phyloP scores from a whole-genome alignment of 306 rosid species.

The Biancaea sappan region DNA sequence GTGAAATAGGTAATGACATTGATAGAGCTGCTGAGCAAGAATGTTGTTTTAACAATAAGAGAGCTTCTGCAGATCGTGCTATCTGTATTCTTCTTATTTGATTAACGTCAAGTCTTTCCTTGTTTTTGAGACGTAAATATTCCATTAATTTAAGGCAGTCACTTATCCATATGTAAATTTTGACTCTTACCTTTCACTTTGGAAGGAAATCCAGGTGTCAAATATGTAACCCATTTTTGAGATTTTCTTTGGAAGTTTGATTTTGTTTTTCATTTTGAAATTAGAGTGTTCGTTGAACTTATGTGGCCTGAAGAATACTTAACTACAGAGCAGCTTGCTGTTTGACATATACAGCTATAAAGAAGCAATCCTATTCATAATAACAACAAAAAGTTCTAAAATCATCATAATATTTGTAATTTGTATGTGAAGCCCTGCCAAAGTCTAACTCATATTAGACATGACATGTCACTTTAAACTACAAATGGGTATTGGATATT shows the following conservation, averaged over 20 bases:
- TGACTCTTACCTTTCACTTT: neutral
- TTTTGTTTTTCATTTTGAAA: neutral
- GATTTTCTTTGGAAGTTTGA: neutral
- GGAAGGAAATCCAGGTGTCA: neutral
- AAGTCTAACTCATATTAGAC: neutral
- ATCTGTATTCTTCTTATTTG: neutral
- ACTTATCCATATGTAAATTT: neutral
- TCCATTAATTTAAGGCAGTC: neutral
- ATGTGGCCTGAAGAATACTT: neutral
- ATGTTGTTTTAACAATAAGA: neutral
- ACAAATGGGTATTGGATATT: neutral
- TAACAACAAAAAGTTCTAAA: neutral
- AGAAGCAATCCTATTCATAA: neutral
- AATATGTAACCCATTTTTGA: neutral
- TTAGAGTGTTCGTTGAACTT: conserved; percentile 6
- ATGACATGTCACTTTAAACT: neutral
- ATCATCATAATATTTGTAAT: neutral
- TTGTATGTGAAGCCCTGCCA: neutral
- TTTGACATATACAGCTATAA: neutral
- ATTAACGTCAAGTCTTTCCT: neutral
- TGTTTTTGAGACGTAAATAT: neutral
- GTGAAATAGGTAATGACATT: neutral
- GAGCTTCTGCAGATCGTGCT: neutral
- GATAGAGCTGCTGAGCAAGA: neutral
- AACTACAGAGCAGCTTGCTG: neutral